A percentile compares a stretch with the other conserved stretches of the same genome.
Conservation (phyloP, 768 basidiomycete species). For the Sistotremastrum suecicum region DNA sequence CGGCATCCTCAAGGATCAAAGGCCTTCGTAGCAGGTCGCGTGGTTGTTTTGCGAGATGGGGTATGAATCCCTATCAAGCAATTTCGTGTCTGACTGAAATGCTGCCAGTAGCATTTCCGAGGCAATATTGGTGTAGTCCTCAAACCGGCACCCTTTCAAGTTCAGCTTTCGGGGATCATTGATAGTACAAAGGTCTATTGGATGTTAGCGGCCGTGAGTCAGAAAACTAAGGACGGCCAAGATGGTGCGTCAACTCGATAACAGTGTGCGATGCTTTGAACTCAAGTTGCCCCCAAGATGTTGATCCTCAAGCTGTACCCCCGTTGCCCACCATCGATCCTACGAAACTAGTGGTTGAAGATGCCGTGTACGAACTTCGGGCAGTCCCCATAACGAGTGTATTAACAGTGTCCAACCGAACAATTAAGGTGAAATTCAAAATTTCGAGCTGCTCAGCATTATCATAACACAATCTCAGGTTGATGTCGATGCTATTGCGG, state of each 20-base stretch:
- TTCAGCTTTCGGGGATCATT: constrained; percentile 25
- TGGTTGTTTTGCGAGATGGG: constrained; percentile 70
- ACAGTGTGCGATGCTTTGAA: background rate
- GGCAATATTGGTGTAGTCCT: constrained; percentile 58
- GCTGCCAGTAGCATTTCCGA: constrained; percentile 50
- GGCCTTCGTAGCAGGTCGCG: constrained; percentile 54
- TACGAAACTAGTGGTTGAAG: constrained; percentile 28
- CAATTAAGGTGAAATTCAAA: constrained; percentile 43
- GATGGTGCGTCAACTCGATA: constrained; percentile 27
- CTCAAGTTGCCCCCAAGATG: constrained; percentile 26
- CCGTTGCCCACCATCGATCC: constrained; percentile 69
- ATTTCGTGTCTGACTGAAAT: background rate
- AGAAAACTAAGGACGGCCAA: constrained; percentile 39
- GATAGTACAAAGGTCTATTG: constrained; percentile 46
- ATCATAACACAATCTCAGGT: constrained; percentile 29
- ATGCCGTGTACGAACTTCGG: constrained; percentile 51
- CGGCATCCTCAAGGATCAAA: constrained; percentile 52
- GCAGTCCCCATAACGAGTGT: constrained; percentile 61
- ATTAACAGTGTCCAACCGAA: constrained; percentile 52
- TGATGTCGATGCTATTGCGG: constrained; percentile 54
- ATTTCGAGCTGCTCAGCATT: constrained; percentile 2
- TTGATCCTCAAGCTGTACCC: constrained; percentile 39
- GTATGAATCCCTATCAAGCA: constrained; percentile 30
- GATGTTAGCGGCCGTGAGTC: constrained; percentile 58
- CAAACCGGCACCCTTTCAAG: constrained; percentile 40